Conservation (phyloP, 2,329 filamentous ascomycete species). For the Biscogniauxia marginata region DNA sequence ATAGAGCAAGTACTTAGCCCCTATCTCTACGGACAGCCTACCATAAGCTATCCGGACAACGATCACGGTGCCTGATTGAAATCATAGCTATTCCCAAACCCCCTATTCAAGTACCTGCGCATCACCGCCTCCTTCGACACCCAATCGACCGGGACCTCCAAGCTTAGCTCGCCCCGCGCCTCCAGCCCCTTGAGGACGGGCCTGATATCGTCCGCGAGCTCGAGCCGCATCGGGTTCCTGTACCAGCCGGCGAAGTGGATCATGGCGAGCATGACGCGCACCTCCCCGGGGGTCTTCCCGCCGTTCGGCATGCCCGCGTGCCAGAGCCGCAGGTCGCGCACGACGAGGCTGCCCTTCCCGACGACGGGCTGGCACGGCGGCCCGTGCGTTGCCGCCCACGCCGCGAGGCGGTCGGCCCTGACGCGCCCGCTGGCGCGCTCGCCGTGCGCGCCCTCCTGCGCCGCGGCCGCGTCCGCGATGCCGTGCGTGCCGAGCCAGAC, state of each 20-base stretch:
- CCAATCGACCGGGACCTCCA: slow-evolving; percentile 54
- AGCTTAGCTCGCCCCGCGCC: slow-evolving; percentile 26
- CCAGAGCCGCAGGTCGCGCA: slow-evolving; percentile 62
- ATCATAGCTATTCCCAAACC: slow-evolving; percentile 62
- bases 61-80: slow-evolving; percentile 47
- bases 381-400: slow-evolving; percentile 33
- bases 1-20: too few species aligned
- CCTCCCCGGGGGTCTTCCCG: slow-evolving; percentile 41
- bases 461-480: slow-evolving; percentile 27
- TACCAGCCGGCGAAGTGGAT: slow-evolving; percentile 61
- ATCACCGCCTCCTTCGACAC: slow-evolving; percentile 40
- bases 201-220: slow-evolving; percentile 50
- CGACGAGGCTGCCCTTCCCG: slow-evolving; percentile 53
- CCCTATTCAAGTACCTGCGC: slow-evolving; percentile 51
- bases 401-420: slow-evolving; percentile 38
- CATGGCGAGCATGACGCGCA: slow-evolving; percentile 59
- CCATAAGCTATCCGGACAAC: too few species aligned
- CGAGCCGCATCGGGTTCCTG: slow-evolving; percentile 54
- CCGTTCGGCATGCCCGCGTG: slow-evolving; percentile 63
- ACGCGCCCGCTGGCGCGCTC: slow-evolving; percentile 54
- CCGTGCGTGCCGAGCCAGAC: slow-evolving; percentile 59
- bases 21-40: too few species aligned
- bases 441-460: slow-evolving; percentile 50
- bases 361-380: slow-evolving; percentile 51
- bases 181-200: slow-evolving; percentile 41